Conservation (phyloP, 306 rosid genomes). For the Prosopis cineraria region DNA sequence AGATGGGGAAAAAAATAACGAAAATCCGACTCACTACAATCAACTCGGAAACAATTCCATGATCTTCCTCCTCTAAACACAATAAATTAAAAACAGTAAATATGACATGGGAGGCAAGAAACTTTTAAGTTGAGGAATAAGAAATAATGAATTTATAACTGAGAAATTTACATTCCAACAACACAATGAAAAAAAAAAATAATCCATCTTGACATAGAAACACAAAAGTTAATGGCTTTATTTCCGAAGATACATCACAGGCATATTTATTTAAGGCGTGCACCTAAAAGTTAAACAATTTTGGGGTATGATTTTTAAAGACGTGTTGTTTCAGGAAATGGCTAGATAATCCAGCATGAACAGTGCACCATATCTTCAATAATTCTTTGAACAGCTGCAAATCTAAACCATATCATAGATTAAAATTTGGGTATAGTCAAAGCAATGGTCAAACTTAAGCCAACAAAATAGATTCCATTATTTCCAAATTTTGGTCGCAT, state of each 20-base stretch:
- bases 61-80: not conserved
- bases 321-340: conserved; percentile 20
- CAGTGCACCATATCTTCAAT: conserved; percentile 21
- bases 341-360: conserved; percentile 29
- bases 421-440: conserved; percentile 15
- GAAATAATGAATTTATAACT: conserved; percentile 3
- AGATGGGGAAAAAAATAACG: not conserved
- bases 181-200: conserved; percentile 16
- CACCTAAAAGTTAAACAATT: conserved; percentile 21
- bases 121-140: not conserved
- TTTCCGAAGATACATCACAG: conserved; percentile 36
- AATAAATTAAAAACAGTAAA: not conserved
- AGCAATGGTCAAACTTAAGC: conserved; percentile 7
- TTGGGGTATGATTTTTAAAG: conserved; percentile 5
- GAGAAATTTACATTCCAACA: conserved; percentile 1
- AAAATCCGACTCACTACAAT: not conserved
- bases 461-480: conserved; percentile 5
- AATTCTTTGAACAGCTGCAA: conserved; percentile 14
- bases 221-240: conserved; percentile 31
- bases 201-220: not conserved
- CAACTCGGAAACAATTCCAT: not conserved
- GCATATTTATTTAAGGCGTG: conserved; percentile 34
- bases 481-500: conserved; percentile 11
- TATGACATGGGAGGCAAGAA: conserved; percentile 22
- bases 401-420: conserved; percentile 27